Evolutionary conservation across 2,329 filamentous ascomycete species (phyloP), one percentile per base, ranked within the genome.

Genomic region (Parastagonospora nodorum): DNA sequence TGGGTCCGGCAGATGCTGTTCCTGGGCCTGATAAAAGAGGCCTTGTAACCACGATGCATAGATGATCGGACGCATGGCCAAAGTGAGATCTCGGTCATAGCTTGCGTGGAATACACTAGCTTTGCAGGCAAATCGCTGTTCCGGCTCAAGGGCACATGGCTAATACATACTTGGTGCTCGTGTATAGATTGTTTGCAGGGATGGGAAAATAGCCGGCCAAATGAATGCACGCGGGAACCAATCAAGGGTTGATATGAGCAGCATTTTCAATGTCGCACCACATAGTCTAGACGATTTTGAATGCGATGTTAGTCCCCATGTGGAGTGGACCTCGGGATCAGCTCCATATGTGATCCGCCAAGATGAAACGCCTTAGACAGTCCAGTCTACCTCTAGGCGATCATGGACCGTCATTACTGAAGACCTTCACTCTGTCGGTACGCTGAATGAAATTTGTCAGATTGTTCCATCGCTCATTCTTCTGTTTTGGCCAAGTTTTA

Each of bases 1-100:
- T 29, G 28, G 44, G 44, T 37, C 40, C 44, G 44, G 44, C 36
- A 40, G 35, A 27, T 37, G 4, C 14, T 28, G 19, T 44, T 28
- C 42, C 42, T 15, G 42, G 37, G 16, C 35, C 31, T 10, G 5
- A 19, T 42, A 24, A 42, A n/a, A n/a, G 19, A n/a, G 31, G 31
- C 42, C 42, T 16, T 44, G 24, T 32, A 24, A 29, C 15, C 31
- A 44, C 31, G 42, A 24, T 36, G 30, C 11, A 27, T 43, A 35
- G 12, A 43, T 35, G 41, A 43, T 28, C 42, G 19, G 42, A 31
- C 15, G 31, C 31, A 44, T 44, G 42, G 42, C 24, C 15, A 16
- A 24, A 11, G 11, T 27, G 11, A 3, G 36, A 8, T n/a, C 16
- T n/a, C 8, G 16, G 11, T 8, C 5, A 42, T 42, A 15, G 41